Conservation (phyloP, 2,329 filamentous ascomycete genomes). For the Pseudophaeomoniella oleicola region DNA sequence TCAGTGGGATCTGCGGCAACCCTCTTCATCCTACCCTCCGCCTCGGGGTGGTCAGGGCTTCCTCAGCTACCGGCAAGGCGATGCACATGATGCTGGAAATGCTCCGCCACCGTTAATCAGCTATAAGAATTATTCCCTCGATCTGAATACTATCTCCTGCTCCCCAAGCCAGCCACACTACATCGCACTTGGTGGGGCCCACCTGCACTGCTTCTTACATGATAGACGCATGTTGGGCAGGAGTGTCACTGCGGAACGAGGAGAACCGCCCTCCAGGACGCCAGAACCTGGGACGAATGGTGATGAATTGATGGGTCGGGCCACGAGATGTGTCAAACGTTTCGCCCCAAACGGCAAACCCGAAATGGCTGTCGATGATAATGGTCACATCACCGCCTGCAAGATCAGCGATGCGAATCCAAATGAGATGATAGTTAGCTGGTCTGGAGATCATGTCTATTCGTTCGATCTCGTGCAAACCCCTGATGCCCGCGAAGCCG, state of each 20-base stretch:
- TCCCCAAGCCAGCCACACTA: constrained; percentile 54
- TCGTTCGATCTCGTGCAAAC: constrained; percentile 49
- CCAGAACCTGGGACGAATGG: constrained; percentile 29
- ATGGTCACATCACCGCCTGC: constrained; percentile 54
- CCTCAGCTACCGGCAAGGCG: constrained; percentile 23
- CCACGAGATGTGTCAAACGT: constrained; percentile 50
- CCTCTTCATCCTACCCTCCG: constrained; percentile 47
- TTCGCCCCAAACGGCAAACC: constrained; percentile 49
- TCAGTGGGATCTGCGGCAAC: constrained; percentile 53
- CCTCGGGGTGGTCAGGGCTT: constrained; percentile 30
- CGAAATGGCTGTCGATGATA: constrained; percentile 36
- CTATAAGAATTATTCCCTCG: constrained; percentile 47
- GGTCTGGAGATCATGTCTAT: constrained; percentile 53
- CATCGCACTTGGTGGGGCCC: constrained; percentile 53
- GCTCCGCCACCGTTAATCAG: constrained; percentile 51
- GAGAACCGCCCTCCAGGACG: constrained; percentile 25
- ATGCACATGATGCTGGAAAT: constrained; percentile 32
- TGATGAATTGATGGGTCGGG: constrained; percentile 41
- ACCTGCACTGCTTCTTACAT: constrained; percentile 54
- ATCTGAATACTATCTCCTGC: constrained; percentile 55
- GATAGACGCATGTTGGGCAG: constrained; percentile 54
- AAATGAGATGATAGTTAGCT: constrained; percentile 53
- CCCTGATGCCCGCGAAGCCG: constrained; percentile 36
- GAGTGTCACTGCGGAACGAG: constrained; percentile 39
- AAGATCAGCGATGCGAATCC: constrained; percentile 57